phyloP scores from a whole-genome alignment of 1,139 yeast species.

The Lodderomyces orthopsilosis region DNA sequence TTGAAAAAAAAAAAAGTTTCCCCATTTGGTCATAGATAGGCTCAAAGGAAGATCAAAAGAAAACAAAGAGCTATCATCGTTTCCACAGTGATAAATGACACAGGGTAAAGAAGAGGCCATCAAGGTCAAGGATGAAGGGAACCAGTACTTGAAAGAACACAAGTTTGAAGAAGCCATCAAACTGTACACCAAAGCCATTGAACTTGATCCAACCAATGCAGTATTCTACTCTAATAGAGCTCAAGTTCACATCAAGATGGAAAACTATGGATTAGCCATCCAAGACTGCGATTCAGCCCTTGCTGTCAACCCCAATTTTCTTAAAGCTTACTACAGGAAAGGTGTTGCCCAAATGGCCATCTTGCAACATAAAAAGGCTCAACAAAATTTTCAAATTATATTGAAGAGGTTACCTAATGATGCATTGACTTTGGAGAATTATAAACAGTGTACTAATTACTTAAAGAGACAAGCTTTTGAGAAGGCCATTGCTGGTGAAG shows the following conservation, averaged over 20 bases:
- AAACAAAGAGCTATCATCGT: neutral
- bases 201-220: slow-evolving; percentile 61
- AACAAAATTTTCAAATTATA: slow-evolving; percentile 64
- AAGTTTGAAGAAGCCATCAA: slow-evolving; percentile 67
- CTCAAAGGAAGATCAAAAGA: neutral
- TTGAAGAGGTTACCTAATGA: slow-evolving; percentile 68
- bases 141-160: slow-evolving; percentile 61
- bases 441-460: slow-evolving; percentile 62
- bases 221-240: slow-evolving; percentile 86
- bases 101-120: slow-evolving; percentile 39
- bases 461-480: slow-evolving; percentile 80
- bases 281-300: slow-evolving; percentile 74
- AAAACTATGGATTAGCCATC: slow-evolving; percentile 82
- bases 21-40: neutral
- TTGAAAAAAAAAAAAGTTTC: neutral
- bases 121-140: slow-evolving; percentile 68
- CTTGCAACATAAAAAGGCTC: slow-evolving; percentile 72
- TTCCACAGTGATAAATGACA: neutral
- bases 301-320: slow-evolving; percentile 59
- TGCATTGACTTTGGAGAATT: slow-evolving; percentile 59
- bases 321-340: slow-evolving; percentile 79
- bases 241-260: slow-evolving; percentile 81
- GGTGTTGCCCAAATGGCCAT: slow-evolving; percentile 82
- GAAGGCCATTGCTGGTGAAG: slow-evolving; percentile 76
- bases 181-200: slow-evolving; percentile 75